Conservation (phyloP, 78 protist species). For the Dictyostelium citrinum region DNA sequence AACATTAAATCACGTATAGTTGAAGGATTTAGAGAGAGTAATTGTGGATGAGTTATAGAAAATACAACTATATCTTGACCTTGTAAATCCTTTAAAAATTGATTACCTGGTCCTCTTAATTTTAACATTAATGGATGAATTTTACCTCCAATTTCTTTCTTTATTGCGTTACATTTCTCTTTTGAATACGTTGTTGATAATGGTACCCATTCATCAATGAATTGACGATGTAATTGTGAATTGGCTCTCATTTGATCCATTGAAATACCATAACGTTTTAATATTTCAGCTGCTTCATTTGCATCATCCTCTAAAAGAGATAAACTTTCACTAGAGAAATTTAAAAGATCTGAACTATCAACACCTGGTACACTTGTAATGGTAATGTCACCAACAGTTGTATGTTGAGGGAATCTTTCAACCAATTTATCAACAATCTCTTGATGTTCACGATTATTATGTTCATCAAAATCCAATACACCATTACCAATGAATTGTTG, state of each 20-base stretch:
- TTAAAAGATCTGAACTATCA: slow-evolving; percentile 27
- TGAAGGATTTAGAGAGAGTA: slow-evolving; percentile 40
- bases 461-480: slow-evolving; percentile 29
- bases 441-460: background rate
- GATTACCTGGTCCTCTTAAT: slow-evolving; percentile 64
- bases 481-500: background rate
- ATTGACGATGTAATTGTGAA: slow-evolving; percentile 39
- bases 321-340: slow-evolving; percentile 65
- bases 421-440: background rate
- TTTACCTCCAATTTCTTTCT: slow-evolving; percentile 13
- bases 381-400: slow-evolving; percentile 78
- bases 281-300: background rate
- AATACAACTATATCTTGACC: slow-evolving; percentile 68
- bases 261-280: slow-evolving; percentile 38
- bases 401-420: slow-evolving; percentile 30
- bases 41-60: slow-evolving; percentile 58
- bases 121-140: slow-evolving; percentile 46
- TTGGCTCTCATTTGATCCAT: slow-evolving; percentile 76
- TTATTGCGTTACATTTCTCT: background rate
- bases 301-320: slow-evolving; percentile 65
- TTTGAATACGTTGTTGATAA: background rate
- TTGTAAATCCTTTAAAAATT: slow-evolving; percentile 50
- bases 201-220: slow-evolving; percentile 77
- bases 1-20: slow-evolving; percentile 53
- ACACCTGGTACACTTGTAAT: slow-evolving; percentile 79